Evolutionary conservation across 177 flowering plant species (phyloP).

Genomic region (Vitis hybrid): DNA sequence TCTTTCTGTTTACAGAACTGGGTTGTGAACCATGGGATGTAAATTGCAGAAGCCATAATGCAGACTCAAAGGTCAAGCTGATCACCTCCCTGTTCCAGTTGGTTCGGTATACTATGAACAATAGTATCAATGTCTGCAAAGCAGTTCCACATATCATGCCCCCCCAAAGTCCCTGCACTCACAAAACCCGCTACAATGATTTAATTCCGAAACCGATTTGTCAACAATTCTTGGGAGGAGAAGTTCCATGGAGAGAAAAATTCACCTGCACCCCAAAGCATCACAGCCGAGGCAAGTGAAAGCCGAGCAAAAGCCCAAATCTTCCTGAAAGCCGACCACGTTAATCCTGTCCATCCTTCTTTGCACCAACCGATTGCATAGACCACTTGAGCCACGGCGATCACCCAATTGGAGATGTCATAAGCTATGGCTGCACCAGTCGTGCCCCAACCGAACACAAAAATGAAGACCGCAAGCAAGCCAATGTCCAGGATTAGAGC

Average conservation of each 20-base stretch:
- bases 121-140: constrained; percentile 50
- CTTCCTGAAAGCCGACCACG: constrained; percentile 16
- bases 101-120: constrained; percentile 44
- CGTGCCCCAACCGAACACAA: no score
- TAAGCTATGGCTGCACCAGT: no score
- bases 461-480: no score
- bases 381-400: no score
- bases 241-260: background rate
- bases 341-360: constrained; percentile 19
- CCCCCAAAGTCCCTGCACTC: constrained; percentile 54
- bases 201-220: no score
- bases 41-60: no score
- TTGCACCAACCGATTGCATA: constrained; percentile 16
- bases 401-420: no score
- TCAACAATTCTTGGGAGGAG: no score
- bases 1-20: no score
- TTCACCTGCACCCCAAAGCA: constrained; percentile 51
- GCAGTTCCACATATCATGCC: constrained; percentile 60
- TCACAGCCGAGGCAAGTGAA: constrained; percentile 23
- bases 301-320: constrained; percentile 19
- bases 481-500: no score
- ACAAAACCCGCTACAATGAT: no score
- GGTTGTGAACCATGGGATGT: no score
- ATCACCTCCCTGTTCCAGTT: constrained; percentile 63
- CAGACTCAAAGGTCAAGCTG: background rate